Percentiles rank a stretch among this genome's conserved stretches.
Conservation (phyloP, 768 basidiomycete genomes). For the Cystobasidium onofrii region DNA sequence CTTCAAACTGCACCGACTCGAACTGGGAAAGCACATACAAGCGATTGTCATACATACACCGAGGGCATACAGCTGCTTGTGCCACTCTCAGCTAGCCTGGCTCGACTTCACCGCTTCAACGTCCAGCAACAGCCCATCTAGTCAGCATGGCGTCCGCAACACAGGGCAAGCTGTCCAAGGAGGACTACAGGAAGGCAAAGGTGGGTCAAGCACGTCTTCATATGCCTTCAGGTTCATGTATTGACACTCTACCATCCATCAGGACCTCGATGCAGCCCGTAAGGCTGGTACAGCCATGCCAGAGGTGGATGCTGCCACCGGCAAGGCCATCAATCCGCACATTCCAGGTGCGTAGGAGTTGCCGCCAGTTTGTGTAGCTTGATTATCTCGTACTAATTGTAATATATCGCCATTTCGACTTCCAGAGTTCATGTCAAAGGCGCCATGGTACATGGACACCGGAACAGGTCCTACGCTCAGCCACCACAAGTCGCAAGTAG, state of each 20-base stretch:
- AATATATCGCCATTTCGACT: constrained; percentile 1
- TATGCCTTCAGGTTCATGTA: not conserved
- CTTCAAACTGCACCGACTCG: not conserved
- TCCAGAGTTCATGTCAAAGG: constrained; percentile 83
- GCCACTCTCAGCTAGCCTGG: not conserved
- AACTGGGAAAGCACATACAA: not conserved
- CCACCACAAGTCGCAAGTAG: constrained; percentile 74
- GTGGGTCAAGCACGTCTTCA: not conserved
- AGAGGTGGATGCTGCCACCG: constrained; percentile 79
- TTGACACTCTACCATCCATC: not conserved
- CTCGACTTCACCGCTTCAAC: not conserved
- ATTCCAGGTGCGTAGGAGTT: constrained; percentile 68
- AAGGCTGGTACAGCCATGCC: constrained; percentile 98
- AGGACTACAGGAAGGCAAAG: constrained; percentile 27
- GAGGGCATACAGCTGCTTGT: not conserved
- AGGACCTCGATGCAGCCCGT: constrained; percentile 34
- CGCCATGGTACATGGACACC: constrained; percentile 96
- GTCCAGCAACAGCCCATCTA: not conserved
- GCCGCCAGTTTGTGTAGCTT: too few species aligned
- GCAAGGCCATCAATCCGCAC: constrained; percentile 93
- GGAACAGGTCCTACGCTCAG: constrained; percentile 70
- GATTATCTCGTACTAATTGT: not conserved
- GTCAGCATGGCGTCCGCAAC: constrained; percentile 29
- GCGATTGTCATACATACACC: not conserved
- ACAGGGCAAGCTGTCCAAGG: constrained; percentile 26